Conservation (phyloP, 2,329 filamentous ascomycete species). For the Phialocephala sp. region DNA sequence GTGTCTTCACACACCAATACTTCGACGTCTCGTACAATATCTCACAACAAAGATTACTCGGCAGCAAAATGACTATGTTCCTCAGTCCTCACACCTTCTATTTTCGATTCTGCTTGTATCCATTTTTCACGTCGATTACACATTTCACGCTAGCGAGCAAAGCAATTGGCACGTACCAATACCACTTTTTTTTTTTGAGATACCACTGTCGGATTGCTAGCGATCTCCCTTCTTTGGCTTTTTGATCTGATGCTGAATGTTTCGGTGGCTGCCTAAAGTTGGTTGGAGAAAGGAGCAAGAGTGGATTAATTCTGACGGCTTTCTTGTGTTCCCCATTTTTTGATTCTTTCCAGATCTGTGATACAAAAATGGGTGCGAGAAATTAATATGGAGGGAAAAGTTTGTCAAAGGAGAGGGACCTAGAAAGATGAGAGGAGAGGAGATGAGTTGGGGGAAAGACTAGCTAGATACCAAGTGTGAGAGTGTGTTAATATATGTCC, state of each 20-base stretch:
- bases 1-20: constrained; percentile 7
- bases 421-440: neutral
- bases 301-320: neutral
- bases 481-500: constrained; percentile 10
- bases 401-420: neutral
- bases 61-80: constrained; percentile 4
- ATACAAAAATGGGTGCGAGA: neutral
- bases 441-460: neutral
- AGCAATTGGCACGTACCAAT: constrained; percentile 8
- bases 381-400: constrained; percentile 4
- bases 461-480: constrained; percentile 12
- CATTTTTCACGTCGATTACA: constrained; percentile 8
- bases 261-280: neutral
- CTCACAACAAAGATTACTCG: neutral
- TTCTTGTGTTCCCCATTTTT: neutral
- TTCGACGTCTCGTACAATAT: neutral
- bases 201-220: constrained; percentile 39
- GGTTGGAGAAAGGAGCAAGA: neutral
- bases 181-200: constrained; percentile 32
- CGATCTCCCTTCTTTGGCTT: constrained; percentile 31
- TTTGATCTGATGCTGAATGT: constrained; percentile 4
- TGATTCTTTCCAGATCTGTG: neutral
- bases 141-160: constrained; percentile 9
- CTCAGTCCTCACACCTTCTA: neutral
- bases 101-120: constrained; percentile 15